Percentiles rank a stretch among this genome's conserved stretches.
These are phyloP conservation scores for Clathrus columnatus DNA, from an alignment of 768 basidiomycete species.

Conservation along the genomic window DNA sequence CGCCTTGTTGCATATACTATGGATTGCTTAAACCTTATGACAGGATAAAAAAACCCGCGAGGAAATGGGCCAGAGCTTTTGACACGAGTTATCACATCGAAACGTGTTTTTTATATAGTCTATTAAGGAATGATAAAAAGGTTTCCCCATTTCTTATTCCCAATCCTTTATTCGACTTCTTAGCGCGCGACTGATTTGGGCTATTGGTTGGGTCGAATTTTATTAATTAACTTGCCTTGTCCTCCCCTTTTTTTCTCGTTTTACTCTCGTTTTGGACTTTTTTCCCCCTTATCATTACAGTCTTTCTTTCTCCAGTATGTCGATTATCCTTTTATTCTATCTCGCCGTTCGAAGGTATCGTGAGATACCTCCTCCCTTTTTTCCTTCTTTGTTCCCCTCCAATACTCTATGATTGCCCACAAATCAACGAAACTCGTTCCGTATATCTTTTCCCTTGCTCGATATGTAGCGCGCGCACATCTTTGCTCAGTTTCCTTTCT, in stretches of 20 bases:
- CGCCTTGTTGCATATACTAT: too few relatives aligned
- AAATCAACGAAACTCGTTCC: neutral
- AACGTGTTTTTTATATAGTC: too few relatives aligned
- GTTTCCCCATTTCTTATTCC: too few relatives aligned
- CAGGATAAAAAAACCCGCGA: neutral
- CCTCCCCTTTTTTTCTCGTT: neutral
- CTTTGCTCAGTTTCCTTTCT: neutral
- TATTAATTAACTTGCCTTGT: constrained; percentile 8
- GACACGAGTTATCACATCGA: constrained; percentile 3
- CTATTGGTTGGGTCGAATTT: constrained; percentile 11
- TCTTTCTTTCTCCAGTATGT: neutral
- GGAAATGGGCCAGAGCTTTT: constrained; percentile 2
- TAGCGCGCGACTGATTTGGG: constrained; percentile 3
- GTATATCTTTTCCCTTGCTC: neutral
- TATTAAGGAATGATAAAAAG: too few relatives aligned
- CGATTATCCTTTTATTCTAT: neutral
- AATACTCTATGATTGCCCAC: neutral
- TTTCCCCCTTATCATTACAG: neutral
- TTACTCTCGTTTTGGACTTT: neutral
- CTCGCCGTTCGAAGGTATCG: neutral
- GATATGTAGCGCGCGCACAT: neutral
- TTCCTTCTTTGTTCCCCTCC: neutral
- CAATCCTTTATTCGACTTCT: too few relatives aligned
- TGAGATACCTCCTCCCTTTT: neutral
- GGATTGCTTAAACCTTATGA: constrained; percentile 3